A percentile compares a stretch with the other conserved stretches of the same genome.
Evolutionary conservation across 2,329 filamentous ascomycete species (phyloP).

Genomic region (Trichoderma citrinoviride): DNA sequence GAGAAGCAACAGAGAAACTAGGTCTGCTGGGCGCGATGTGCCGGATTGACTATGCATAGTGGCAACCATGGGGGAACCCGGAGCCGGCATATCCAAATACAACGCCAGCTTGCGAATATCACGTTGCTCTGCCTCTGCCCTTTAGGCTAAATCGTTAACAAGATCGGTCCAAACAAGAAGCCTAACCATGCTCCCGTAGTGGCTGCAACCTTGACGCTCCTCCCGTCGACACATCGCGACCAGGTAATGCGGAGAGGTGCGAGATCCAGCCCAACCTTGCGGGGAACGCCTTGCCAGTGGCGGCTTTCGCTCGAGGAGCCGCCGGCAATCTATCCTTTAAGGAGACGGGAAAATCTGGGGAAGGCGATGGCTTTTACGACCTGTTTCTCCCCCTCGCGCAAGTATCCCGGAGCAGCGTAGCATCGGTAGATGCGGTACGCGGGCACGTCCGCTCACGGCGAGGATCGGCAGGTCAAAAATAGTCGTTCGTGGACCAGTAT

Average conservation of each 20-base stretch:
- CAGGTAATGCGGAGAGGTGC: background rate
- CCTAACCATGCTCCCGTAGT: background rate
- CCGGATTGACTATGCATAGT: constrained; percentile 7
- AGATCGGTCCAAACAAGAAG: constrained; percentile 7
- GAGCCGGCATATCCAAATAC: background rate
- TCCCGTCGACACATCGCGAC: background rate
- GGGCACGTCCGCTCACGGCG: background rate
- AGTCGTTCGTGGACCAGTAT: background rate
- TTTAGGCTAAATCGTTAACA: constrained; percentile 13
- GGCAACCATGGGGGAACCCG: constrained; percentile 1
- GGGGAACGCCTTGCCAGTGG: background rate
- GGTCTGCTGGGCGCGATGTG: background rate
- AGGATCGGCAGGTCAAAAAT: constrained; percentile 3
- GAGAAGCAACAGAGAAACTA: background rate
- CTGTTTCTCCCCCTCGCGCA: background rate
- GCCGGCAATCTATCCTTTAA: constrained; percentile 5
- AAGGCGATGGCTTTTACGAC: constrained; percentile 4
- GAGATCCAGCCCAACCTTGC: background rate
- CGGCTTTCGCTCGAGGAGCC: constrained; percentile 1
- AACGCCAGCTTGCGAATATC: background rate
- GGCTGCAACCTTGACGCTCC: constrained; percentile 1
- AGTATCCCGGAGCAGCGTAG: background rate
- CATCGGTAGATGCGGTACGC: background rate
- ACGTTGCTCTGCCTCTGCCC: background rate
- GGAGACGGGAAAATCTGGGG: constrained; percentile 16